phyloP scores from a whole-genome alignment of 148 eudicot genomes.

The Fallopia convolvulus region DNA sequence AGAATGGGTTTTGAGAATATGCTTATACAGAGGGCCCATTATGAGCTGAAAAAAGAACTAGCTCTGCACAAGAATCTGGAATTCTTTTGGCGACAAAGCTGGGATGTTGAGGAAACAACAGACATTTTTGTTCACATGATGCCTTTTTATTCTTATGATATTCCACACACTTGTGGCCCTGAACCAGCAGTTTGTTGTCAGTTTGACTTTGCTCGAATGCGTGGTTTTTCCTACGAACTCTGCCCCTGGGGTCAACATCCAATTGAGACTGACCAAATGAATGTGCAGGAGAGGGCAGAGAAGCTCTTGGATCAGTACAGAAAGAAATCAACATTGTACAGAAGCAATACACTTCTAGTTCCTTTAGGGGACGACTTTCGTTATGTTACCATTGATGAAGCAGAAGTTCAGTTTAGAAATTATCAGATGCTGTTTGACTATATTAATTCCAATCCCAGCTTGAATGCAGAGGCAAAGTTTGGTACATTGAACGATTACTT shows the following conservation, averaged over 20 bases:
- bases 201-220: conserved; percentile 95
- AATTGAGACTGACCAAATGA: conserved; percentile 73
- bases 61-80: conserved; percentile 78
- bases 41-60: conserved; percentile 92
- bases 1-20: conserved; percentile 99
- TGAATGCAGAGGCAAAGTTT: conserved; percentile 88
- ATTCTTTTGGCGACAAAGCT: conserved; percentile 89
- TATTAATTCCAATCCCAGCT: conserved; percentile 78
- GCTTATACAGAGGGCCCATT: conserved; percentile 98
- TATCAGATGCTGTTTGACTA: conserved; percentile 85
- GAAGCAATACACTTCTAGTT: conserved; percentile 89
- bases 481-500: conserved; percentile 96
- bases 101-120: conserved; percentile 89
- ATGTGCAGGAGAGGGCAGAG: conserved; percentile 74
- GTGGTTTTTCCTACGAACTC: conserved; percentile 73
- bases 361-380: conserved; percentile 98
- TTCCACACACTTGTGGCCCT: conserved; percentile 99
- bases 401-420: conserved; percentile 94
- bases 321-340: conserved; percentile 86
- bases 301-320: conserved; percentile 84
- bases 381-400: conserved; percentile 89
- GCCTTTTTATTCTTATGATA: conserved; percentile 99
- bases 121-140: conserved; percentile 99
- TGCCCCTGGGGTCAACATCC: conserved; percentile 97
- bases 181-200: conserved; percentile 98